A percentile compares a stretch with the other conserved stretches of the same genome.
These are phyloP conservation scores for Mucor saturninus DNA, from an alignment of 371 early-diverging fungal species.

Conservation along the genomic window DNA sequence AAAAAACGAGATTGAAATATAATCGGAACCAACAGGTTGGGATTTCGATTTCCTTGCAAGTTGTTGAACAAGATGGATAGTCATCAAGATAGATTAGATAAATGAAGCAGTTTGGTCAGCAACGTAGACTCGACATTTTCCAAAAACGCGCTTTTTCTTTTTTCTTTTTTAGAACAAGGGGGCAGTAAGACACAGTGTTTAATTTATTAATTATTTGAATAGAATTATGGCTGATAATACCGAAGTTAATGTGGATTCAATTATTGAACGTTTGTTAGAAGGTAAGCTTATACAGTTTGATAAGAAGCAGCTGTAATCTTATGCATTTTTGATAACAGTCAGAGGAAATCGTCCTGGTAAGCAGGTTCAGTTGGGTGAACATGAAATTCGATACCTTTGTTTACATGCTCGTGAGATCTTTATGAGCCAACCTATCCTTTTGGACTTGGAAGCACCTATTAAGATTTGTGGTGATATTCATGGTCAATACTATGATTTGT, in stretches of 20 bases:
- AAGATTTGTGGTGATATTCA: conserved; percentile 89
- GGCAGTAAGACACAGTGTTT: neutral
- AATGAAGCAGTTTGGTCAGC: neutral
- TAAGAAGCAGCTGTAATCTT: neutral
- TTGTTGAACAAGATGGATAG: neutral
- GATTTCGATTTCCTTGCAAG: neutral
- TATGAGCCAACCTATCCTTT: conserved; percentile 88
- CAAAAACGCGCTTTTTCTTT: neutral
- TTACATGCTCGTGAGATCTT: conserved; percentile 87
- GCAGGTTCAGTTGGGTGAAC: conserved; percentile 75
- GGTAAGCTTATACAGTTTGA: conserved; percentile 19
- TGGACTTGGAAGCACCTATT: conserved; percentile 94
- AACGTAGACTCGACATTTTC: neutral
- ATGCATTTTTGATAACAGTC: conserved; percentile 50
- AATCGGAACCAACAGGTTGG: neutral
- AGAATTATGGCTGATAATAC: conserved; percentile 22
- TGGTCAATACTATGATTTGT: conserved; percentile 92
- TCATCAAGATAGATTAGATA: neutral
- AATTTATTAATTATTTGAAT: neutral
- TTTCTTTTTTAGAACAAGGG: neutral
- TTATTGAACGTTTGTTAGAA: conserved; percentile 45
- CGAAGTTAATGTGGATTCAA: conserved; percentile 40
- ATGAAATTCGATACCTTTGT: conserved; percentile 89
- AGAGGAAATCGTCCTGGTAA: conserved; percentile 92
- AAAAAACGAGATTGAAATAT: neutral